Base-by-base conservation (phyloP, 2,329 filamentous ascomycete species). In the Colletotrichum sp. region DNA sequence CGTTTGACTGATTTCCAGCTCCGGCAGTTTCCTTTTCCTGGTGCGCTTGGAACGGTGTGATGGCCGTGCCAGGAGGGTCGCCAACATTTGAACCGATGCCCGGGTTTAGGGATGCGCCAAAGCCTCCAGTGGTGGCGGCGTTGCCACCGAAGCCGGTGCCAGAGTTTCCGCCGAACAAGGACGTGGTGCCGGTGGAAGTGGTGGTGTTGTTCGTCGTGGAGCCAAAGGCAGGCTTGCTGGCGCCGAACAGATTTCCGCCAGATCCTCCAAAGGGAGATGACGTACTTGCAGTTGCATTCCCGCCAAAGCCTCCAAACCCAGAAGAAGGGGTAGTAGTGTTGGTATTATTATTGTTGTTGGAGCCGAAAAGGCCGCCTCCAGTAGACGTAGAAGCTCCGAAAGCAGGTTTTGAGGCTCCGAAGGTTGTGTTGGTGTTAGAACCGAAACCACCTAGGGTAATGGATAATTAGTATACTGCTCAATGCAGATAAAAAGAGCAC, bases 21-120 rank as follows among this genome's bases (percentile, higher is more conserved):
- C 86, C 90, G 57, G 90, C 91, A 5, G 88, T 85, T 81, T 98
- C 95, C 84, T 96, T 97, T 86, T 98, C 95, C 24, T 89, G 87
- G 63, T 91, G 90, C 0, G 95, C 88, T 77, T 91, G 86, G 86
- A 96, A 98, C 7, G 93, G 90, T n/a, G 91, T 89, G 5, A 90
- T 87, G 16, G 89, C 93, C 12, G 95, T 96, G 75, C 95, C 95
- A 30, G 92, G 91, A 76, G 91, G 90, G 76, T 93, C 91, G 64
- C 89, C 90, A 24, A 88, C 84, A 59, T 86, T 88, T 67, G 85
- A 87, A 59, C 89, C 89, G 59, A 92, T 84, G 34, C 89, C 88
- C 18, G 90, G 87, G 77, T 89, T 91, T 76, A 83, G 83, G 49
- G 84, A 79, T 30, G 84, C 79, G 15, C 88, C 88, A 72, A 90